phyloP scores from a whole-genome alignment of 2,329 filamentous ascomycete genomes.

The Lomentospora prolificans region DNA sequence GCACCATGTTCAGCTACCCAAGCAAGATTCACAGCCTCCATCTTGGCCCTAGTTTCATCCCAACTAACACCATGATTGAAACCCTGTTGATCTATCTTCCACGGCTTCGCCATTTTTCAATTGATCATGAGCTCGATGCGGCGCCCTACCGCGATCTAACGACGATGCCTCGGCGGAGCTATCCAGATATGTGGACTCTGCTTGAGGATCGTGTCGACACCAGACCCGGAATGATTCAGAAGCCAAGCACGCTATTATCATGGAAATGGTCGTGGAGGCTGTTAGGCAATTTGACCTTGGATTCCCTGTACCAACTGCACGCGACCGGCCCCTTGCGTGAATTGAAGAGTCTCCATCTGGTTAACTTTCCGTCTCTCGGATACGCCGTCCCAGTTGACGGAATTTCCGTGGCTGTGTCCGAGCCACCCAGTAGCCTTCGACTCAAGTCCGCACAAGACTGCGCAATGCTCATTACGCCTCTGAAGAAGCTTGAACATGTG shows the following conservation, averaged over 20 bases:
- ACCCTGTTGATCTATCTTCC: conserved; percentile 3
- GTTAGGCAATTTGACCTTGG: not conserved
- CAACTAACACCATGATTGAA: not conserved
- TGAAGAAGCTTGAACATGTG: conserved; percentile 57
- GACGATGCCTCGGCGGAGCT: not conserved
- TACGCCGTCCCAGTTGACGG: not conserved
- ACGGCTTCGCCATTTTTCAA: conserved; percentile 4
- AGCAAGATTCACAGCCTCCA: conserved; percentile 61
- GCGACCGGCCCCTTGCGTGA: conserved; percentile 16
- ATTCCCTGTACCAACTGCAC: conserved; percentile 1
- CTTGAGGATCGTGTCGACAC: conserved; percentile 1
- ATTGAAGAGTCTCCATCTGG: conserved; percentile 47
- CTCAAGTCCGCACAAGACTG: not conserved
- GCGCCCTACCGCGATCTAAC: conserved; percentile 7
- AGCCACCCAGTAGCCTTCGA: not conserved
- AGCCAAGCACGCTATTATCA: not conserved
- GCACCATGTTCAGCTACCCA: conserved; percentile 52
- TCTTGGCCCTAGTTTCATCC: conserved; percentile 37
- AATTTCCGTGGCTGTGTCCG: not conserved
- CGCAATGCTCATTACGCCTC: conserved; percentile 24
- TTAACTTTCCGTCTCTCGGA: conserved; percentile 41
- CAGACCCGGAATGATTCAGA: conserved; percentile 2
- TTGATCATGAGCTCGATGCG: conserved; percentile 8
- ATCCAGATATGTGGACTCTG: conserved; percentile 1
- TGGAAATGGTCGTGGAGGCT: conserved; percentile 9